phyloP scores from a whole-genome alignment of 2,329 filamentous ascomycete species.

The Cladosporium cucumerinum region DNA sequence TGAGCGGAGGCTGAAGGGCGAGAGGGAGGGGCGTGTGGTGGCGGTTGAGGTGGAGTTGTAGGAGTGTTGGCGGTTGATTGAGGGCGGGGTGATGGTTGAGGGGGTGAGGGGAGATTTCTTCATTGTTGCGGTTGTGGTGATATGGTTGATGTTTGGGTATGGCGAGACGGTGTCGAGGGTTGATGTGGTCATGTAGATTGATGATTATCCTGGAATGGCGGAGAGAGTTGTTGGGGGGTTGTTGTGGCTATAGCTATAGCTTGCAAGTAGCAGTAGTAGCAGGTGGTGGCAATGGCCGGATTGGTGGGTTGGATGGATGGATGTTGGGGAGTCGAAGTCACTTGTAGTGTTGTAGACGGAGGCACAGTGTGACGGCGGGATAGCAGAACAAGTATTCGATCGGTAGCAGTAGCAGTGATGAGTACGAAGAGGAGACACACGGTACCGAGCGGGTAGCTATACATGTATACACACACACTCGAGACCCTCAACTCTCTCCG shows the following conservation, averaged over 20 bases:
- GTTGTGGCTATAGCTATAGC: background rate
- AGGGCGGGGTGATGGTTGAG: conserved; percentile 27
- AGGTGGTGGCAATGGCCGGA: background rate
- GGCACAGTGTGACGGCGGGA: background rate
- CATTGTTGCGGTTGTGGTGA: conserved; percentile 13
- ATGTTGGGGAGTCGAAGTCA: background rate
- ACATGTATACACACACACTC: background rate
- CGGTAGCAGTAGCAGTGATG: background rate
- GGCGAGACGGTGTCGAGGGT: background rate
- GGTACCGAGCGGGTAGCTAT: conserved; percentile 1
- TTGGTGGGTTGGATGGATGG: background rate
- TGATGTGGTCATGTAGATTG: background rate
- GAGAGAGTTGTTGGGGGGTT: background rate
- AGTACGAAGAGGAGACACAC: background rate
- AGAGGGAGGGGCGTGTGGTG: conserved; percentile 13
- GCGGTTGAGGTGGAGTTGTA: conserved; percentile 23
- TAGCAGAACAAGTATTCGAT: conserved; percentile 1
- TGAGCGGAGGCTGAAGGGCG: conserved; percentile 18
- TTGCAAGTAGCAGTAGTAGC: background rate
- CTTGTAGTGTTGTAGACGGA: background rate
- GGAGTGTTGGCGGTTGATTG: conserved; percentile 30
- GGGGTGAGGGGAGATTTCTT: conserved; percentile 28
- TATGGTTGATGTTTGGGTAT: background rate
- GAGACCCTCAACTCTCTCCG: background rate
- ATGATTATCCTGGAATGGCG: too few relatives aligned